These are phyloP conservation scores for Capsella bursapastoris DNA, from an alignment of 345 rosid genomes.

Conservation along the genomic window DNA sequence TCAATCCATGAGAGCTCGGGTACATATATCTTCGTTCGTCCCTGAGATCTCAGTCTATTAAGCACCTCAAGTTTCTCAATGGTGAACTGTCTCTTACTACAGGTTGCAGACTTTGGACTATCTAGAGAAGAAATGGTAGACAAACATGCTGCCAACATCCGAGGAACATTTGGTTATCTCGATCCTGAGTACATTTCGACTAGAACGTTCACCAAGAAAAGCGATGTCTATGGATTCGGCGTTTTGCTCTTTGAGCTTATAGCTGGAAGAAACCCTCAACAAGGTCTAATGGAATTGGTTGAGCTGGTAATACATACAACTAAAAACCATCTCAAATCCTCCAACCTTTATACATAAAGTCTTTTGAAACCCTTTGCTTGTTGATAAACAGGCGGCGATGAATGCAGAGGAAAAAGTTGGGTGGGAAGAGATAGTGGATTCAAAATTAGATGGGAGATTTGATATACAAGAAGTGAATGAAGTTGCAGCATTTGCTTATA, in stretches of 20 bases:
- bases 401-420: constrained; percentile 79
- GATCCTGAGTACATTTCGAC: constrained; percentile 97
- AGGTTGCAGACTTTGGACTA: constrained; percentile 99
- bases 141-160: constrained; percentile 71
- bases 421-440: constrained; percentile 97
- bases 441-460: constrained; percentile 74
- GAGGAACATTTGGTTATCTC: constrained; percentile 97
- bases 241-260: constrained; percentile 94
- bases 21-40: constrained; percentile 41
- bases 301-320: constrained; percentile 65
- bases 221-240: constrained; percentile 96
- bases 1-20: constrained; percentile 96
- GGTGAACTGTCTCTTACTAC: constrained; percentile 3
- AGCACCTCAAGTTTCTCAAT: constrained; percentile 9
- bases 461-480: constrained; percentile 80
- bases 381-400: constrained; percentile 77
- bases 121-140: constrained; percentile 96
- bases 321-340: background rate
- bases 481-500: constrained; percentile 89
- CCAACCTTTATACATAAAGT: background rate
- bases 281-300: constrained; percentile 94
- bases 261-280: constrained; percentile 95
- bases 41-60: background rate
- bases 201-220: constrained; percentile 83
- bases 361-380: background rate